phyloP scores from a whole-genome alignment of 2,329 filamentous ascomycete genomes.

The Talaromyces sp. region DNA sequence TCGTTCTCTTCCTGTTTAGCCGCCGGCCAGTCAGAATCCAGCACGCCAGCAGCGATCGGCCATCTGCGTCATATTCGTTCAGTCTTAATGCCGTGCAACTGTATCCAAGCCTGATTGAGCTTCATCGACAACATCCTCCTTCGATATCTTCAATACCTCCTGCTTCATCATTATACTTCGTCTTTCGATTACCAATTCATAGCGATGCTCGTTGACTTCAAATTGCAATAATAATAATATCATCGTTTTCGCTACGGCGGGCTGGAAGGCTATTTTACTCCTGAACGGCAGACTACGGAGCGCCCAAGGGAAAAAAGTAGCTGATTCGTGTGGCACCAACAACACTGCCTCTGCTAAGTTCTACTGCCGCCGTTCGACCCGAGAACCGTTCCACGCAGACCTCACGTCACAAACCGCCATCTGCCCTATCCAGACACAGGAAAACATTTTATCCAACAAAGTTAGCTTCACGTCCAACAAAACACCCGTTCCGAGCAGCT shows the following conservation, averaged over 20 bases:
- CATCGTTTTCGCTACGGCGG: background rate
- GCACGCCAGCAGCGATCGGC: conserved; percentile 3
- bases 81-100: conserved; percentile 1
- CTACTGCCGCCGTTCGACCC: background rate
- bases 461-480: background rate
- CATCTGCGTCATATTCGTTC: conserved; percentile 8
- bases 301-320: background rate
- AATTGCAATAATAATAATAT: background rate
- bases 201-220: background rate
- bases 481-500: background rate
- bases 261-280: background rate
- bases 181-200: background rate
- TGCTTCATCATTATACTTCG: background rate
- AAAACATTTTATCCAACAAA: background rate
- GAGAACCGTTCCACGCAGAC: conserved; percentile 26
- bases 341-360: background rate
- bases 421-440: conserved; percentile 8
- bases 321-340: background rate
- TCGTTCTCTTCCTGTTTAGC: background rate
- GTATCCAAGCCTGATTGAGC: background rate
- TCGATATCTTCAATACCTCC: background rate
- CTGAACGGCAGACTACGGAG: background rate
- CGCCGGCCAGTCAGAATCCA: background rate
- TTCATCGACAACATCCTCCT: background rate
- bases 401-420: conserved; percentile 28